Evolutionary conservation across 177 flowering plant species (phyloP).

Genomic region (Telopea speciosissima): DNA sequence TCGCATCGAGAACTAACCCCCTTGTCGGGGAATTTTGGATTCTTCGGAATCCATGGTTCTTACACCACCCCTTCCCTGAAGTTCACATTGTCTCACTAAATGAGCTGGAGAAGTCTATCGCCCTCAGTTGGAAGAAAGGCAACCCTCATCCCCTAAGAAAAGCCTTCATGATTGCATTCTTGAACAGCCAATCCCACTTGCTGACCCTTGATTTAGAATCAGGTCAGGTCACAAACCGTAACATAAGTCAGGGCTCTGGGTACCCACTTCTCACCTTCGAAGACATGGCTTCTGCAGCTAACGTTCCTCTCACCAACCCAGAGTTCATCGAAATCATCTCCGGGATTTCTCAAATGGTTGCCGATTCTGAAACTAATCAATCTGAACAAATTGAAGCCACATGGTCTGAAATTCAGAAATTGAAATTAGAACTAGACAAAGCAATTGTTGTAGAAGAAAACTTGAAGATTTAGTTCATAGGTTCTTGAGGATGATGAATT

Average conservation of each 20-base stretch:
- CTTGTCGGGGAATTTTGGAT: too few species aligned
- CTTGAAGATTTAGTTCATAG: too few species aligned
- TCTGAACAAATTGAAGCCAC: too few species aligned
- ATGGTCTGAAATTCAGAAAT: too few species aligned
- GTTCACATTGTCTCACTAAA: slow-evolving; percentile 31
- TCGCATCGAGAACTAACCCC: too few species aligned
- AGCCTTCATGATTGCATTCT: slow-evolving; percentile 30
- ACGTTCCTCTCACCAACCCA: slow-evolving; percentile 8
- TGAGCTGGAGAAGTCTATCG: slow-evolving; percentile 34
- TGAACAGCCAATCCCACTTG: slow-evolving; percentile 19
- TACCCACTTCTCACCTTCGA: slow-evolving; percentile 31
- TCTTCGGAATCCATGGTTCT: too few species aligned
- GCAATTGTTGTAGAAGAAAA: too few species aligned
- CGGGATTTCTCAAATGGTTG: too few species aligned
- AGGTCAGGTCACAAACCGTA: slow-evolving; percentile 20
- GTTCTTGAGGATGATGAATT: too few species aligned
- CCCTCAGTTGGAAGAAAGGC: slow-evolving; percentile 31
- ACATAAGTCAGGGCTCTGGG: slow-evolving; percentile 15
- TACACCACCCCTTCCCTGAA: too few species aligned
- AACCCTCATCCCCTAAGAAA: slow-evolving; percentile 31
- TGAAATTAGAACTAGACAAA: too few species aligned
- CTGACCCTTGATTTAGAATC: slow-evolving; percentile 24
- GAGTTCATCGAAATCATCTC: slow-evolving; percentile 25
- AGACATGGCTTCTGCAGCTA: slow-evolving; percentile 19
- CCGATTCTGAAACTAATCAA: too few species aligned